Evolutionary conservation across 1,284 basidiomycete genomes (phyloP).

Genomic region (Gymnopus androsaceus): DNA sequence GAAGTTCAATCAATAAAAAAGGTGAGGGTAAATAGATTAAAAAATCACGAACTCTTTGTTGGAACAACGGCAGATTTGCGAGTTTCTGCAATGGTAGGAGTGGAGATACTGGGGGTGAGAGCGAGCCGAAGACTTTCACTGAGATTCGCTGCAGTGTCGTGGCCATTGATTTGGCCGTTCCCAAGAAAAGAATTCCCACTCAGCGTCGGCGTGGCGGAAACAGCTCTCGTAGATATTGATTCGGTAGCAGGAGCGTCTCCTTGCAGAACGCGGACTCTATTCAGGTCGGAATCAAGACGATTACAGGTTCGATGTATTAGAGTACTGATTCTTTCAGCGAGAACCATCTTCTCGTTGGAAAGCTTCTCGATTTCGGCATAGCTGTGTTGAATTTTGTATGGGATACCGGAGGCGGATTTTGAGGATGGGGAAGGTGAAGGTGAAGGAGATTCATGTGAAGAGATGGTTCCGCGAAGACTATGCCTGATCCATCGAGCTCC

Average conservation of each 20-base stretch:
- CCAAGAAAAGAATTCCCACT: slow-evolving; percentile 8
- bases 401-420: slow-evolving; percentile 33
- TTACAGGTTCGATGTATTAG: slow-evolving; percentile 55
- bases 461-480: slow-evolving; percentile 6
- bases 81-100: slow-evolving; percentile 25
- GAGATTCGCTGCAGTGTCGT: slow-evolving; percentile 48
- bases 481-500: slow-evolving; percentile 60
- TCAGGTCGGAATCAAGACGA: slow-evolving; percentile 58
- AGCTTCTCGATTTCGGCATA: slow-evolving; percentile 57
- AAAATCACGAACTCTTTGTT: slow-evolving; percentile 15
- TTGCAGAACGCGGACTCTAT: slow-evolving; percentile 55
- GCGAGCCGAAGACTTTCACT: slow-evolving; percentile 52
- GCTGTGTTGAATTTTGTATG: slow-evolving; percentile 49
- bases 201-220: slow-evolving; percentile 4
- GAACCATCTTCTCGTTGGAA: slow-evolving; percentile 52
- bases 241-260: slow-evolving; percentile 34
- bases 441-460: slow-evolving; percentile 22
- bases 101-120: slow-evolving; percentile 37
- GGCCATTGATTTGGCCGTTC: slow-evolving; percentile 21
- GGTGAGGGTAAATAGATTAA: neutral
- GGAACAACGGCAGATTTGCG: slow-evolving; percentile 14
- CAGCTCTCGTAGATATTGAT: neutral
- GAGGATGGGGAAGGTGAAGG: slow-evolving; percentile 19
- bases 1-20: neutral
- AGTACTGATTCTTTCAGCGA: slow-evolving; percentile 56